Conservation (phyloP, 192 early-diverging fungal species). For the Lunasporangiospora selenospora region DNA sequence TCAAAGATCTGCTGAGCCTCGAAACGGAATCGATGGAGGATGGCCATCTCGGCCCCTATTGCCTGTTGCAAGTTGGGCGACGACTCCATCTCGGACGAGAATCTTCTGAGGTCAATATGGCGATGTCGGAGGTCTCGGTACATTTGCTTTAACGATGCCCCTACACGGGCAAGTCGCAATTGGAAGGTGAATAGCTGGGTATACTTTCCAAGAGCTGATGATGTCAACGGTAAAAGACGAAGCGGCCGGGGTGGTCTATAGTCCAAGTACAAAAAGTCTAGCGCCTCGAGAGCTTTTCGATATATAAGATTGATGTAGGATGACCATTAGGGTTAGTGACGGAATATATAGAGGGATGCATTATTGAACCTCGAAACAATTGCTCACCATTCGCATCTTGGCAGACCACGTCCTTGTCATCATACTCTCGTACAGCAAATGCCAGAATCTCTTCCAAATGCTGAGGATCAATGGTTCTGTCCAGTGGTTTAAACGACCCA, state of each 20-base stretch:
- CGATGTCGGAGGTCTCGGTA: constrained; percentile 35
- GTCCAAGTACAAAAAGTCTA: constrained; percentile 57
- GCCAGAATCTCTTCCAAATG: constrained; percentile 50
- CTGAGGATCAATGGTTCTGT: constrained; percentile 12
- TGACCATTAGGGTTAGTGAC: background rate
- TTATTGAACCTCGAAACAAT: background rate
- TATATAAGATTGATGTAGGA: background rate
- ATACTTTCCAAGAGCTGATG: constrained; percentile 49
- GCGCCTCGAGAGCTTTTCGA: constrained; percentile 48
- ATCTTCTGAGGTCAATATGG: no score
- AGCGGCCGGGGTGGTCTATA: constrained; percentile 56
- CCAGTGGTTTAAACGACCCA: no score
- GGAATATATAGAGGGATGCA: background rate
- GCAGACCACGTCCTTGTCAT: constrained; percentile 35
- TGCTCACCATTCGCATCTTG: constrained; percentile 52
- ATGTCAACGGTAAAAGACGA: constrained; percentile 50
- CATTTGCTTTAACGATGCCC: constrained; percentile 42
- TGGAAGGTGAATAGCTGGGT: constrained; percentile 56
- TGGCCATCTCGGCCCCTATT: constrained; percentile 8
- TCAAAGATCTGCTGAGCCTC: constrained; percentile 55
- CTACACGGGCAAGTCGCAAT: constrained; percentile 48
- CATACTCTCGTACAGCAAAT: constrained; percentile 43
- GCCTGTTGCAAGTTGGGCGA: no score
- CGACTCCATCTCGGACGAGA: no score
- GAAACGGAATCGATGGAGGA: constrained; percentile 53